A percentile compares a stretch with the other conserved stretches of the same genome.
Evolutionary conservation across 805 yeast species (phyloP).

Genomic region (Nakazawaea populi): DNA sequence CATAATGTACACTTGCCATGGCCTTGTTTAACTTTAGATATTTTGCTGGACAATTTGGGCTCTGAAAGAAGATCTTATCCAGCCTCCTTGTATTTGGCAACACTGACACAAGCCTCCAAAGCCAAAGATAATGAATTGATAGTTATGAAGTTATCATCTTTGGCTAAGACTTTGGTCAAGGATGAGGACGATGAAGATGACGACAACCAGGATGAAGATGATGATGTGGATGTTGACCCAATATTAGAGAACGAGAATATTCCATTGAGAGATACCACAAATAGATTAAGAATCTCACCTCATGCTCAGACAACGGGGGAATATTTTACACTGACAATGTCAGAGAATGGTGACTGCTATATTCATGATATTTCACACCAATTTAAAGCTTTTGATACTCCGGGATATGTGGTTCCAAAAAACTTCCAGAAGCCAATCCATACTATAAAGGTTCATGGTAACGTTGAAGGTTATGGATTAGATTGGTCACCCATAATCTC

Average conservation of each 20-base stretch:
- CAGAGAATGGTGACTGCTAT: conserved; percentile 85
- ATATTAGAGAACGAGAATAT: conserved; percentile 80
- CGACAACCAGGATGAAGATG: conserved; percentile 67
- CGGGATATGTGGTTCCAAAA: conserved; percentile 81
- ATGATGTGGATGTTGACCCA: conserved; percentile 67
- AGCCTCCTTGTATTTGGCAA: conserved; percentile 75
- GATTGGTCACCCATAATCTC: conserved; percentile 91
- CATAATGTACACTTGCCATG: conserved; percentile 92
- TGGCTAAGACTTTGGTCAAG: conserved; percentile 80
- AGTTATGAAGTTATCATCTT: conserved; percentile 74
- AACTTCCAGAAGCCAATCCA: conserved; percentile 72
- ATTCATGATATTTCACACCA: conserved; percentile 81
- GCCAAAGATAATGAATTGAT: conserved; percentile 85
- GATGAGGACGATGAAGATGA: conserved; percentile 76
- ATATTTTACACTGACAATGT: conserved; percentile 80
- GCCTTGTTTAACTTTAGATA: conserved; percentile 93
- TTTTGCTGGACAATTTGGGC: conserved; percentile 83
- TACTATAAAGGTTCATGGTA: conserved; percentile 80
- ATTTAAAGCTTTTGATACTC: conserved; percentile 76
- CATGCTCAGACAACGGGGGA: conserved; percentile 69
- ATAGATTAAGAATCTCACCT: conserved; percentile 82
- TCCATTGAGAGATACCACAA: conserved; percentile 77
- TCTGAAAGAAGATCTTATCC: conserved; percentile 87
- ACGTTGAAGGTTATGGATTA: conserved; percentile 94
- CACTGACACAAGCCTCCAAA: conserved; percentile 90